Conservation (phyloP, 116 monocot species). For the Papilionanthe hybrid region DNA sequence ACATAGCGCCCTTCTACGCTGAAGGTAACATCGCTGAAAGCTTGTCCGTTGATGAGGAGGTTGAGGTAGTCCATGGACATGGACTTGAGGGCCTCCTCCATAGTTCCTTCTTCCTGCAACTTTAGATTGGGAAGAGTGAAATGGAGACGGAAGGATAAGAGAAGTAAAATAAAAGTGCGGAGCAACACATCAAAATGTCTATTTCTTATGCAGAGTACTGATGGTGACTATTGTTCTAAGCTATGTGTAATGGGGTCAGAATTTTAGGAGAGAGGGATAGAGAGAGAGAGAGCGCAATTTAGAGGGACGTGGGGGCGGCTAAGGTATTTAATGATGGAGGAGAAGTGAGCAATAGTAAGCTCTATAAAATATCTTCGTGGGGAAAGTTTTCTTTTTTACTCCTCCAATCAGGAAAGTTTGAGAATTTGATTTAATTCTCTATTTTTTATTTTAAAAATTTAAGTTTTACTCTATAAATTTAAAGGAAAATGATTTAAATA, state of each 20-base stretch:
- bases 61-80: conserved; percentile 33
- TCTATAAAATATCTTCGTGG: neutral
- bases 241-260: conserved; percentile 2
- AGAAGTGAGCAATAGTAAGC: neutral
- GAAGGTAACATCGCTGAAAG: conserved; percentile 28
- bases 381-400: neutral
- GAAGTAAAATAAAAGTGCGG: neutral
- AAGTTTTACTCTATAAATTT: no score
- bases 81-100: conserved; percentile 26
- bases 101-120: neutral
- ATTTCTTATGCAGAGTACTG: neutral
- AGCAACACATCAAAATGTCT: neutral
- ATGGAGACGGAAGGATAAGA: neutral
- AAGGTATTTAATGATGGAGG: conserved; percentile 3
- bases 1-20: conserved; percentile 25
- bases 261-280: neutral
- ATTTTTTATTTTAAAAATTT: no score
- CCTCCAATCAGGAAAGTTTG: neutral
- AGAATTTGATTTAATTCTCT: neutral
- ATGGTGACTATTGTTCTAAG: conserved; percentile 7
- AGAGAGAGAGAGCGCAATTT: conserved; percentile 2
- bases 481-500: no score
- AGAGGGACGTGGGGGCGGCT: neutral
- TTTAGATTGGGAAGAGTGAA: neutral
- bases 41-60: conserved; percentile 32